Conservation (phyloP, 768 basidiomycete genomes). For the Lactarius tabidus region DNA sequence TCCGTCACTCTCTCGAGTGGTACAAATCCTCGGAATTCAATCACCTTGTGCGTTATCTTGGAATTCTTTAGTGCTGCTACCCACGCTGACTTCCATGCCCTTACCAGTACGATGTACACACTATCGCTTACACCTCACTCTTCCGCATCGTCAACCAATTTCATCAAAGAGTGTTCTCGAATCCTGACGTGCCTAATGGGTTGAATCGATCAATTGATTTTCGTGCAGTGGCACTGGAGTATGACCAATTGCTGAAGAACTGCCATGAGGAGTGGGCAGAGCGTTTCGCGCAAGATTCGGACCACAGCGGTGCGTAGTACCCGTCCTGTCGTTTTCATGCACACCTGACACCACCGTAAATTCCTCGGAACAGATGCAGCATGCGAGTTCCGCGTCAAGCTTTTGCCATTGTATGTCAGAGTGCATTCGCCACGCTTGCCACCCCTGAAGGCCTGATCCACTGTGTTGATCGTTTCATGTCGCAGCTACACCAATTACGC, state of each 20-base stretch:
- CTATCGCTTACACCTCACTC: conserved; percentile 21
- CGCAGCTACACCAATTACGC: conserved; percentile 30
- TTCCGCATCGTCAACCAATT: conserved; percentile 25
- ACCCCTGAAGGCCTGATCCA: not conserved
- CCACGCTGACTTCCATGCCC: not conserved
- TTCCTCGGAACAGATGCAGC: conserved; percentile 13
- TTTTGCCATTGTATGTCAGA: conserved; percentile 40
- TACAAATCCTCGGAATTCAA: conserved; percentile 24
- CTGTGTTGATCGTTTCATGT: no score
- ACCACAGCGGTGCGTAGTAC: conserved; percentile 18
- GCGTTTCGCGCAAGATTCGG: conserved; percentile 21
- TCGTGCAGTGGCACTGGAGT: conserved; percentile 19
- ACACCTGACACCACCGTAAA: not conserved
- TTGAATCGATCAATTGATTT: conserved; percentile 25
- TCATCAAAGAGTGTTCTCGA: conserved; percentile 24
- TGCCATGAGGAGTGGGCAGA: conserved; percentile 24
- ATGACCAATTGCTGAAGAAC: conserved; percentile 14
- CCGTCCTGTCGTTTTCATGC: no score
- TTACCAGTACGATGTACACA: conserved; percentile 23
- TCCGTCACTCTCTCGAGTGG: conserved; percentile 22
- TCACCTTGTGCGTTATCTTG: conserved; percentile 12
- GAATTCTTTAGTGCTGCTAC: no score
- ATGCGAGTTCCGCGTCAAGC: conserved; percentile 25
- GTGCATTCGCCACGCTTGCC: not conserved
- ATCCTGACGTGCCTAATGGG: conserved; percentile 18